Percentiles rank a stretch among this genome's conserved stretches.
Conservation (phyloP, 768 basidiomycete genomes). For the Panellus pusillus region DNA sequence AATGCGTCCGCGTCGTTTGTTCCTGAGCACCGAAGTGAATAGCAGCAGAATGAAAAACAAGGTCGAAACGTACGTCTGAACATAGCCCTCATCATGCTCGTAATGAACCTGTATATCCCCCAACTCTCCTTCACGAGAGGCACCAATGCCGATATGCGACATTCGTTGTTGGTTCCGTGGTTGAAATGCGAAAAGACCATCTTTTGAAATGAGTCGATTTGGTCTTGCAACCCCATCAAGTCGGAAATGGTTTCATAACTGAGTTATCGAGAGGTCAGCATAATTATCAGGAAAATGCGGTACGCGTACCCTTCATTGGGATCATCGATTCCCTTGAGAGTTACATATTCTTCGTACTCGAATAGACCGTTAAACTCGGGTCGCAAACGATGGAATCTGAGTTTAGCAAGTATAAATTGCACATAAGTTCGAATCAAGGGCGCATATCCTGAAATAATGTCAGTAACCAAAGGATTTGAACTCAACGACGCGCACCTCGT, state of each 20-base stretch:
- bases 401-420: conserved; percentile 91
- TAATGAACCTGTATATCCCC: conserved; percentile 98
- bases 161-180: conserved; percentile 92
- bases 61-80: conserved; percentile 67
- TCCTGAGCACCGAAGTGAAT: conserved; percentile 46
- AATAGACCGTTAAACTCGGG: conserved; percentile 99
- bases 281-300: conserved; percentile 6
- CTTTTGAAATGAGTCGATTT: conserved; percentile 98
- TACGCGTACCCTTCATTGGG: conserved; percentile 93
- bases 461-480: not conserved
- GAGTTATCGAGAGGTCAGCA: conserved; percentile 13
- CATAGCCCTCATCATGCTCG: conserved; percentile 98
- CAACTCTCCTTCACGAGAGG: conserved; percentile 99
- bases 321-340: conserved; percentile 95
- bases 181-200: conserved; percentile 95
- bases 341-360: conserved; percentile 98
- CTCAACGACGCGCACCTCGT: conserved; percentile 53
- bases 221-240: conserved; percentile 96
- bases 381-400: conserved; percentile 92
- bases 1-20: conserved; percentile 88
- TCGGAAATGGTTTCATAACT: conserved; percentile 98
- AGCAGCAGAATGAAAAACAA: not conserved
- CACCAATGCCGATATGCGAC: conserved; percentile 92
- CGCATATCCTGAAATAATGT: conserved; percentile 69
- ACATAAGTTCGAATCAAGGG: conserved; percentile 94